These are phyloP conservation scores for Achaetomium macrosporum DNA, from an alignment of 2,329 filamentous ascomycete species.

Conservation along the genomic window DNA sequence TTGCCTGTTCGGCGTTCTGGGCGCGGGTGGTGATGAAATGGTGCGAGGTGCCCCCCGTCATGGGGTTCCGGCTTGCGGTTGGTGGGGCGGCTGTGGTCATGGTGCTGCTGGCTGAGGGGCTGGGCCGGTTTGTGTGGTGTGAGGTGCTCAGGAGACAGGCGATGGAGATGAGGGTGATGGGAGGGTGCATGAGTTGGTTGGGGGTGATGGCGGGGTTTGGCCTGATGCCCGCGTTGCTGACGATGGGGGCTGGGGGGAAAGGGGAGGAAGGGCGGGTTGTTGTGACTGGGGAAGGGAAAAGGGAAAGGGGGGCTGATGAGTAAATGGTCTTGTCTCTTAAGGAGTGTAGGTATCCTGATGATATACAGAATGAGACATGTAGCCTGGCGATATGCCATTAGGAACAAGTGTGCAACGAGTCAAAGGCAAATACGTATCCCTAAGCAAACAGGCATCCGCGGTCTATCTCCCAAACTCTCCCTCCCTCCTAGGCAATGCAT, in stretches of 20 bases:
- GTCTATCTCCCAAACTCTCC: too few relatives aligned
- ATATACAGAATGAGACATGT: too few relatives aligned
- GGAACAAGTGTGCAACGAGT: too few relatives aligned
- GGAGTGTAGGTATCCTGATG: too few relatives aligned
- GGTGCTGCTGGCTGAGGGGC: conserved; percentile 21
- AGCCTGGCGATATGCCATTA: too few relatives aligned
- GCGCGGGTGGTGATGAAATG: conserved; percentile 24
- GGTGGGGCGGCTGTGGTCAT: conserved; percentile 25
- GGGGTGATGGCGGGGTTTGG: conserved; percentile 15
- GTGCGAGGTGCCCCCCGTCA: conserved; percentile 28
- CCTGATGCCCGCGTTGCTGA: conserved; percentile 25
- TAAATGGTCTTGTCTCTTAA: too few relatives aligned
- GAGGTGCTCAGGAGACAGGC: conserved; percentile 17
- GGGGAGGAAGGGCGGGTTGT: conserved; percentile 10
- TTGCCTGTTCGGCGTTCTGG: conserved; percentile 23
- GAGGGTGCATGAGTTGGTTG: not conserved
- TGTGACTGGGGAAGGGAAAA: not conserved
- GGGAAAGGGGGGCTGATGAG: conserved; percentile 3
- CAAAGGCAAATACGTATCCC: too few relatives aligned
- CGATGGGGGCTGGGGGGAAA: conserved; percentile 26
- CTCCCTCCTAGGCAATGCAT: too few relatives aligned
- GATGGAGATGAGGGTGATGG: conserved; percentile 5
- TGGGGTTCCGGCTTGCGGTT: conserved; percentile 28
- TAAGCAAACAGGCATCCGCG: too few relatives aligned
- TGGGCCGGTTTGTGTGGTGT: conserved; percentile 19